Evolutionary conservation across 2,329 filamentous ascomycete species (phyloP), one percentile per base, ranked within the genome.

Genomic region (Chrysoporthe deuterocubensis): DNA sequence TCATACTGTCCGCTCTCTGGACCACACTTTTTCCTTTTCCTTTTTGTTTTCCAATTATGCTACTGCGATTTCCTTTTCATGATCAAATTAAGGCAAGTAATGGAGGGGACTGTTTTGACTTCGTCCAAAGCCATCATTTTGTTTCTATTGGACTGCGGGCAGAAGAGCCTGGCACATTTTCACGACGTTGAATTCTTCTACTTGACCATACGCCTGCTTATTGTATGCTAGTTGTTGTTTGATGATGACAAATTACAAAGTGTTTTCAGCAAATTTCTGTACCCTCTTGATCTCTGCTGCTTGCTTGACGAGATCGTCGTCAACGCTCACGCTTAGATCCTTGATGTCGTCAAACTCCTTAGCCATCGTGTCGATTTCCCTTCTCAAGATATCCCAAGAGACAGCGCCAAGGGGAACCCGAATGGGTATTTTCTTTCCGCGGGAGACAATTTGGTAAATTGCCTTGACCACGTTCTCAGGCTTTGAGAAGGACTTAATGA

Each of bases 381-480:
- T 66, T 60, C 70, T 74, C 62, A 81, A 74, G 64, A 80, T 72
- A 8, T 73, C 71, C 72, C 75, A 82, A 16, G 79, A 73, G 62
- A 80, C 79, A 11, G 74, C 67, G 3, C 81, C 81, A 0, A 84
- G 71, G 1, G 81, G 81, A 42, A 83, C 71, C 4, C 81, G 75
- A 48, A 84, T 71, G 3, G 82, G 81, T 21, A 83, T 76, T 8
- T 73, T 69, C 52, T 75, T 59, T 0, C 77, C 78, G 0, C 75
- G 72, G 50, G 73, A 78, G 0, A 77, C 78, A 34, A 81, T 50
- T 1, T 65, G 42, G 50, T 78, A 79, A 44, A 84, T 75, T 8
- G 77, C 77, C n/a, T 73, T 73, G 0, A 78, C 80, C 1, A 83
- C 71, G 13, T 68, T 72, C 32, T 73, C 74, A 3, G 79, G 73